phyloP scores from a whole-genome alignment of 371 early-diverging fungal genomes.

The Zancudomyces culisetae region DNA sequence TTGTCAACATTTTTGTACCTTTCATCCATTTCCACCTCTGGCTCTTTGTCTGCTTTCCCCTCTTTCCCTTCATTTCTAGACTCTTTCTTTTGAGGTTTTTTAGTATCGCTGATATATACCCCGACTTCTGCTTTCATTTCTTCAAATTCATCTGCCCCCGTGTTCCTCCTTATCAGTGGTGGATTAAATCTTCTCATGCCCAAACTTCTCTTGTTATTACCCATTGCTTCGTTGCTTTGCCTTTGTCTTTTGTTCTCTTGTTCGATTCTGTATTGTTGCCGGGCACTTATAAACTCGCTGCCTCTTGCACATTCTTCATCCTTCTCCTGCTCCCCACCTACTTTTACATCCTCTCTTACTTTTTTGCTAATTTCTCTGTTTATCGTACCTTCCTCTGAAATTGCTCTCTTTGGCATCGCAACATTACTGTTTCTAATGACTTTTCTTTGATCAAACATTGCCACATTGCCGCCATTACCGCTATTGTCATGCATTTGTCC shows the following conservation, averaged over 20 bases:
- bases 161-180: neutral
- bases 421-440: too few species aligned
- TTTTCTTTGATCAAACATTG: too few species aligned
- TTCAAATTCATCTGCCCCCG: neutral
- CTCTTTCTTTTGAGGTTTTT: neutral
- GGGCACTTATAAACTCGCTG: constrained; percentile 3
- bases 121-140: constrained; percentile 2
- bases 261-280: constrained; percentile 4
- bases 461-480: too few species aligned
- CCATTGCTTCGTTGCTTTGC: neutral
- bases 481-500: too few species aligned
- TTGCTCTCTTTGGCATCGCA: too few species aligned
- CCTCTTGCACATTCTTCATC: neutral
- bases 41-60: neutral
- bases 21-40: constrained; percentile 28
- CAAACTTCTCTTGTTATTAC: neutral
- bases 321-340: neutral
- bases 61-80: neutral
- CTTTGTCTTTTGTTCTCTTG: neutral
- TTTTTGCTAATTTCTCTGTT: too few species aligned
- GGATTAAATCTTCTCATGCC: constrained; percentile 3
- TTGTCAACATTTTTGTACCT: constrained; percentile 60
- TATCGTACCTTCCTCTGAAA: too few species aligned
- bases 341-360: neutral
- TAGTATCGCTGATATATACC: neutral